phyloP scores from a whole-genome alignment of 2,329 filamentous ascomycete species.

The Fusarium floridanum region DNA sequence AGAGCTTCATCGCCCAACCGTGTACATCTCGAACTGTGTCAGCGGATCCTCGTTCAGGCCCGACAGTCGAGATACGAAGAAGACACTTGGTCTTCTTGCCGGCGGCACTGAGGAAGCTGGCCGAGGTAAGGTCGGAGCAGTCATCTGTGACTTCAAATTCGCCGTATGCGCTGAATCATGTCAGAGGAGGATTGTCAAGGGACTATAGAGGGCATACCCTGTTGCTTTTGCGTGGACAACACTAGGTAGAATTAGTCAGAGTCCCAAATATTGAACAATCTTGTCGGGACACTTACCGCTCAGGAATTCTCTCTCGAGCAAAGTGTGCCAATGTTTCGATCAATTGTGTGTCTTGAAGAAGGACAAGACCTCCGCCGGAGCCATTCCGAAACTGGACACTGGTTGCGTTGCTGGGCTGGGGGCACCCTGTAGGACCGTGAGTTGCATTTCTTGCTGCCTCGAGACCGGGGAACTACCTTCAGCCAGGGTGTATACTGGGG shows the following conservation, averaged over 20 bases:
- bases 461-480: neutral
- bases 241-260: neutral
- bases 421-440: neutral
- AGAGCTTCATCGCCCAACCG: conserved; percentile 71
- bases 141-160: conserved; percentile 72
- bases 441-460: too few species aligned
- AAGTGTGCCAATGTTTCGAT: conserved; percentile 72
- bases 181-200: neutral
- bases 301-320: conserved; percentile 64
- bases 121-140: conserved; percentile 66
- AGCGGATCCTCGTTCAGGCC: conserved; percentile 74
- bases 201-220: neutral
- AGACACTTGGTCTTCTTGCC: conserved; percentile 71
- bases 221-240: conserved; percentile 1
- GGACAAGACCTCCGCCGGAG: conserved; percentile 34
- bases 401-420: conserved; percentile 5
- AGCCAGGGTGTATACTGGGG: conserved; percentile 2
- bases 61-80: conserved; percentile 77
- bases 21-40: conserved; percentile 78
- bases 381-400: conserved; percentile 6
- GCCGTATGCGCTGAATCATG: conserved; percentile 59
- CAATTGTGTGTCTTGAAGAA: conserved; percentile 75
- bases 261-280: too few species aligned
- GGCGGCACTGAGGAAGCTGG: conserved; percentile 64
- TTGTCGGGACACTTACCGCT: conserved; percentile 49